Percentiles rank a stretch among this genome's conserved stretches.
Conservation (phyloP, 306 rosid species). For the Cucumis melo region DNA sequence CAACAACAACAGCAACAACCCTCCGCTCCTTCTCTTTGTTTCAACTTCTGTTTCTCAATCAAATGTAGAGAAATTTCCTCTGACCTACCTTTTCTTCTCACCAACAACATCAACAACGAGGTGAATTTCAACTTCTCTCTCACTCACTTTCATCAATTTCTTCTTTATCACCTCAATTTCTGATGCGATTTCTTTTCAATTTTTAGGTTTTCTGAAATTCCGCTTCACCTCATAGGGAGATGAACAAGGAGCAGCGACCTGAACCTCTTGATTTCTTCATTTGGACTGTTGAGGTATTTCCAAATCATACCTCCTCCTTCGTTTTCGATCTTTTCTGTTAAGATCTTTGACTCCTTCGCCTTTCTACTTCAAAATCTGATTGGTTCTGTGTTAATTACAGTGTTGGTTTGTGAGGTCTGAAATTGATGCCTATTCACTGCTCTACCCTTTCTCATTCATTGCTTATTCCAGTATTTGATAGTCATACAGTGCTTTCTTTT, state of each 20-base stretch:
- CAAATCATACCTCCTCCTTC: not conserved
- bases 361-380: not conserved
- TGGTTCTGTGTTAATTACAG: not conserved
- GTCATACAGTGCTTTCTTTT: not conserved
- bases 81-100: not conserved
- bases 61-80: constrained; percentile 40
- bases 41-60: constrained; percentile 12
- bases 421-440: not conserved
- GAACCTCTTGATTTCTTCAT: constrained; percentile 99
- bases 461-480: not conserved
- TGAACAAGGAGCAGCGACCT: constrained; percentile 75
- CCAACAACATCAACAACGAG: not conserved
- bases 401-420: not conserved
- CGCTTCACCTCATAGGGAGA: constrained; percentile 40
- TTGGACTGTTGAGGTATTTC: constrained; percentile 94
- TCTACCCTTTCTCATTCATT: not conserved
- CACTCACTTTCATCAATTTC: constrained; percentile 27
- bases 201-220: constrained; percentile 28
- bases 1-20: no score
- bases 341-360: constrained; percentile 10
- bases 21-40: not conserved
- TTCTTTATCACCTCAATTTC: not conserved
- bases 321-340: not conserved
- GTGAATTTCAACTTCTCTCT: constrained; percentile 2
- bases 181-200: not conserved